A percentile compares a stretch with the other conserved stretches of the same genome.
These are phyloP conservation scores for Metarhizium guizhouense DNA, from an alignment of 2,329 filamentous ascomycete species.

Conservation along the genomic window DNA sequence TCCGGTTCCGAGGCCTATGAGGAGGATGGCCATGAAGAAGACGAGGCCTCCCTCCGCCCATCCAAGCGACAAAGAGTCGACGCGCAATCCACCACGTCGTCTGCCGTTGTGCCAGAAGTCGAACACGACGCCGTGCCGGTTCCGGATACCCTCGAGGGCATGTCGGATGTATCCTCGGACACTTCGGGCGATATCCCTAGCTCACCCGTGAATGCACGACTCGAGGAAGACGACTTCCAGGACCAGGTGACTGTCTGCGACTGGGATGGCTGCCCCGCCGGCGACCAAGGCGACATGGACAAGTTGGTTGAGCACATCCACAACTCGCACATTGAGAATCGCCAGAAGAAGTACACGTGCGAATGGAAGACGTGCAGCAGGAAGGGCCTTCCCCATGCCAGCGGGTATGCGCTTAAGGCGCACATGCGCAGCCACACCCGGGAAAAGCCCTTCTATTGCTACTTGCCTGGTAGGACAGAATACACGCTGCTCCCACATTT, in stretches of 20 bases:
- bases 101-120: conserved; percentile 31
- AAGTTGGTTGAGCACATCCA: conserved; percentile 76
- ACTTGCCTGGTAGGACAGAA: conserved; percentile 64
- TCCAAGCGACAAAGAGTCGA: conserved; percentile 39
- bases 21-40: conserved; percentile 34
- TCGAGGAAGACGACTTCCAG: conserved; percentile 66
- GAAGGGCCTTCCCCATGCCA: conserved; percentile 87
- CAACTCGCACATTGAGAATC: conserved; percentile 84
- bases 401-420: conserved; percentile 89
- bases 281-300: conserved; percentile 73
- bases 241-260: conserved; percentile 71
- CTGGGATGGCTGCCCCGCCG: conserved; percentile 66
- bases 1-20: conserved; percentile 35
- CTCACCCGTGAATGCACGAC: conserved; percentile 56
- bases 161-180: conserved; percentile 78
- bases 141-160: conserved; percentile 44
- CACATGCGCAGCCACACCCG: conserved; percentile 97
- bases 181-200: conserved; percentile 77
- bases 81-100: conserved; percentile 35
- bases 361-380: conserved; percentile 87
- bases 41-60: conserved; percentile 30
- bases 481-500: background rate
- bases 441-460: conserved; percentile 97
- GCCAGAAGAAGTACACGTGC: conserved; percentile 96
- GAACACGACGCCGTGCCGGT: conserved; percentile 38